Percentiles rank a stretch among this genome's conserved stretches.
Conservation (phyloP, 2,329 filamentous ascomycete genomes). For the Zymoseptoria passerinii region DNA sequence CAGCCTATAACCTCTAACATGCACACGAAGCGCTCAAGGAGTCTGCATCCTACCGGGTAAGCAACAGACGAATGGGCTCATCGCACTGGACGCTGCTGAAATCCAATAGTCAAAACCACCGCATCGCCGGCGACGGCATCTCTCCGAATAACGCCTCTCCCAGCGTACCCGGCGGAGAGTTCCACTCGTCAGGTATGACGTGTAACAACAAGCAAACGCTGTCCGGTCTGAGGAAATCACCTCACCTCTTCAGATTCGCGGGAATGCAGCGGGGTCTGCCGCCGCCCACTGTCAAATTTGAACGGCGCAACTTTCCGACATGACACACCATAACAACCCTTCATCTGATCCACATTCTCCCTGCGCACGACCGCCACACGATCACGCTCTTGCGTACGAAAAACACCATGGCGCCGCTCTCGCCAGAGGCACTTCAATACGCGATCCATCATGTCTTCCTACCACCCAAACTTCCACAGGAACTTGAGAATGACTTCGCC, state of each 20-base stretch:
- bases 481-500: not conserved
- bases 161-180: not conserved
- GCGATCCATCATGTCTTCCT: not conserved
- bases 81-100: not conserved
- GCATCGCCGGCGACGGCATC: not conserved
- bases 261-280: not conserved
- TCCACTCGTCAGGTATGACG: not conserved
- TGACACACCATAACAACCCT: not conserved
- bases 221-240: not conserved
- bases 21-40: not conserved
- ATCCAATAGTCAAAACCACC: not conserved
- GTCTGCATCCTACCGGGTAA: not conserved
- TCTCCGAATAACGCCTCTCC: not conserved
- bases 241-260: not conserved
- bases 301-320: not conserved
- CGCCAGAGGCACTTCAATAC: not conserved
- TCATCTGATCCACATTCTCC: not conserved
- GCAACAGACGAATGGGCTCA: not conserved
- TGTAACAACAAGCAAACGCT: not conserved
- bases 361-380: not conserved
- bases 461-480: constrained; percentile 28
- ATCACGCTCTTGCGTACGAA: not conserved
- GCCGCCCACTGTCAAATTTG: not conserved
- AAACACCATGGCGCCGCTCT: not conserved
- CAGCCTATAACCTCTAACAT: not conserved